phyloP scores from a whole-genome alignment of 2,329 filamentous ascomycete species.

The Penicillium sp. region DNA sequence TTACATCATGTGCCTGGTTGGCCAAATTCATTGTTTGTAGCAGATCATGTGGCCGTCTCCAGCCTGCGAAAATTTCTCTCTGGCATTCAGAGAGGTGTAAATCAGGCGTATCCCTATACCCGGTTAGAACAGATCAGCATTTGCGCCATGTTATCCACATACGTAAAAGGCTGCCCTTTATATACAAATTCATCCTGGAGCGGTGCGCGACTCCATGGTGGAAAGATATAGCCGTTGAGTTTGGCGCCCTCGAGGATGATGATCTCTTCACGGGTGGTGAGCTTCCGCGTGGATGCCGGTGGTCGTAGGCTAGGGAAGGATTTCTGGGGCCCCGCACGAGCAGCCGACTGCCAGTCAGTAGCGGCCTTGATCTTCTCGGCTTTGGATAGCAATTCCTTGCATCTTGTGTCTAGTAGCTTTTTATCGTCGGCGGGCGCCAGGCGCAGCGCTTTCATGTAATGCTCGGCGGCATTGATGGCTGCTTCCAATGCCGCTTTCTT shows the following conservation, averaged over 20 bases:
- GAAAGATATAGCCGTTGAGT: conserved; percentile 79
- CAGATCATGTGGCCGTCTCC: conserved; percentile 73
- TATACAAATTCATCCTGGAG: conserved; percentile 59
- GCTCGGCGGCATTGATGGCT: conserved; percentile 73
- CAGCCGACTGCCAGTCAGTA: conserved; percentile 30
- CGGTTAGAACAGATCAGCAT: conserved; percentile 22
- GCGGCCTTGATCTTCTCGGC: conserved; percentile 72
- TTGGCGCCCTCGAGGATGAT: conserved; percentile 74
- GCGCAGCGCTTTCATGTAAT: conserved; percentile 73
- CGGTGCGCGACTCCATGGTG: conserved; percentile 73
- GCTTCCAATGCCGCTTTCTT: conserved; percentile 67
- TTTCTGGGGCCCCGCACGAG: conserved; percentile 19
- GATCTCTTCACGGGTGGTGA: conserved; percentile 69
- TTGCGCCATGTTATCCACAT: conserved; percentile 35
- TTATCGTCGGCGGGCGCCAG: conserved; percentile 63
- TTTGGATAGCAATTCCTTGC: conserved; percentile 64
- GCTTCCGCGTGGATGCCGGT: conserved; percentile 56
- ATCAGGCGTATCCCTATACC: conserved; percentile 61
- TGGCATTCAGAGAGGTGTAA: conserved; percentile 75
- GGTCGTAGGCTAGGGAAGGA: conserved; percentile 39
- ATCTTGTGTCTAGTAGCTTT: conserved; percentile 64
- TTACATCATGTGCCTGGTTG: conserved; percentile 6
- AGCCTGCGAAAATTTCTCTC: conserved; percentile 71
- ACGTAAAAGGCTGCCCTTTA: conserved; percentile 61
- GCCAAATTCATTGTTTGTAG: conserved; percentile 44